Evolutionary conservation across 768 basidiomycete genomes (phyloP).

Genomic region (Ephemerocybe angulata): DNA sequence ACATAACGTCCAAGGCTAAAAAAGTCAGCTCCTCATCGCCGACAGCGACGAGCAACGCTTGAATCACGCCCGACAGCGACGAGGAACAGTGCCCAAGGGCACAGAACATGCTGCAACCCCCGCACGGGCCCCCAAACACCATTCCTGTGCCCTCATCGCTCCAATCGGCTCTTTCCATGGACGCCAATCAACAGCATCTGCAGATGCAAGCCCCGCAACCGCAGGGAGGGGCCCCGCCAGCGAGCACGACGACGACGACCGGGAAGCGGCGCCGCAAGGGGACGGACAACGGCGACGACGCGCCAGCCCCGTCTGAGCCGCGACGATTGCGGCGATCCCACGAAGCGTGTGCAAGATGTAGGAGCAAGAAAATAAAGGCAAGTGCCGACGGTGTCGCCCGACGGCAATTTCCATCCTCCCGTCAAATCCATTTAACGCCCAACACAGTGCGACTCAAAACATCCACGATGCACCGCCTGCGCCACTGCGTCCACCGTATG

Average conservation of each 20-base stretch:
- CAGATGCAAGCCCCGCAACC: constrained; percentile 36
- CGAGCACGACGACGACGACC: constrained; percentile 23
- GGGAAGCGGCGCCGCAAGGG: constrained; percentile 57
- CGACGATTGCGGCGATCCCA: constrained; percentile 83
- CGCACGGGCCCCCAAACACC: constrained; percentile 27
- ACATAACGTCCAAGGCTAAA: constrained; percentile 4
- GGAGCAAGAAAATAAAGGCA: constrained; percentile 96
- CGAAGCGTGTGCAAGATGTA: constrained; percentile 89
- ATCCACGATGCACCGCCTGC: constrained; percentile 83
- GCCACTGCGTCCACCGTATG: constrained; percentile 74
- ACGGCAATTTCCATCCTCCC: constrained; percentile 74
- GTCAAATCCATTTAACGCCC: constrained; percentile 24
- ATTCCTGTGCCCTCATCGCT: constrained; percentile 43
- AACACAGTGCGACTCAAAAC: constrained; percentile 82
- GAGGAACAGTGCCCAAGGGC: neutral
- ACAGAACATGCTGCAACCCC: constrained; percentile 33
- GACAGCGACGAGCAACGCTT: constrained; percentile 2
- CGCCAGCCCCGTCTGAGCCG: constrained; percentile 58
- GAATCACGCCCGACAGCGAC: neutral
- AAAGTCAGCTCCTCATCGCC: constrained; percentile 8
- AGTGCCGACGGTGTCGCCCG: constrained; percentile 66
- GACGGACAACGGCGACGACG: constrained; percentile 54
- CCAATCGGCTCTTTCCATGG: constrained; percentile 67
- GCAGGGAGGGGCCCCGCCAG: constrained; percentile 11
- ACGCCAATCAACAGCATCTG: constrained; percentile 53